These are phyloP conservation scores for Thielaviopsis punctulata DNA, from an alignment of 2,329 filamentous ascomycete genomes.

Conservation along the genomic window DNA sequence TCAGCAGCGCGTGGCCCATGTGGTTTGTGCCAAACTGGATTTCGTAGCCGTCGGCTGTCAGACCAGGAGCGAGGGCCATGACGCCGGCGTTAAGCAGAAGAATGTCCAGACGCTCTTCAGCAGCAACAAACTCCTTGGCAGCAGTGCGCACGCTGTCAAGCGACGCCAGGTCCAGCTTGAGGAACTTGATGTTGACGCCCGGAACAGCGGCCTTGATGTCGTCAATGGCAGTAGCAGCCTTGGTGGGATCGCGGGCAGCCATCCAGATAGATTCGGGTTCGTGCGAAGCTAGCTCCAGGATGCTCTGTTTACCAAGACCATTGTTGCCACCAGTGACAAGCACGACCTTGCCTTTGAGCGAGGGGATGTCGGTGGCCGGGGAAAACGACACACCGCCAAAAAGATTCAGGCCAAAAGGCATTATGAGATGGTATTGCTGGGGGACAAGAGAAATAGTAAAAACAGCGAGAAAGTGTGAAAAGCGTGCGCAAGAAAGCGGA, in stretches of 20 bases:
- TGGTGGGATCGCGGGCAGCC: slow-evolving; percentile 26
- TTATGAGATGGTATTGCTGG: slow-evolving; percentile 5
- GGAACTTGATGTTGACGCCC: slow-evolving; percentile 16
- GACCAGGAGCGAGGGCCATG: slow-evolving; percentile 20
- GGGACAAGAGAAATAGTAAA: slow-evolving; percentile 7
- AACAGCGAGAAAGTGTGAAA: not conserved
- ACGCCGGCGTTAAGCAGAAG: slow-evolving; percentile 30
- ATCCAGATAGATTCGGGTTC: slow-evolving; percentile 27
- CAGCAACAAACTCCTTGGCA: slow-evolving; percentile 19
- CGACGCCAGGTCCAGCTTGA: slow-evolving; percentile 22
- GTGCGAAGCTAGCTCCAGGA: slow-evolving; percentile 22
- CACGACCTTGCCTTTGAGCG: slow-evolving; percentile 29
- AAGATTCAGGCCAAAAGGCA: slow-evolving; percentile 11
- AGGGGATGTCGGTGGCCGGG: slow-evolving; percentile 26
- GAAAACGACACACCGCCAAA: slow-evolving; percentile 14
- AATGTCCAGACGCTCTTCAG: slow-evolving; percentile 19
- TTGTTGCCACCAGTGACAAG: slow-evolving; percentile 28
- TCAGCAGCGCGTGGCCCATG: slow-evolving; percentile 29
- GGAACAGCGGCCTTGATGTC: slow-evolving; percentile 9
- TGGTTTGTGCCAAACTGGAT: slow-evolving; percentile 29
- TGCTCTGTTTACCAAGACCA: slow-evolving; percentile 23
- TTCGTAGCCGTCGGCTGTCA: slow-evolving; percentile 25
- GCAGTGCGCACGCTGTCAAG: slow-evolving; percentile 22
- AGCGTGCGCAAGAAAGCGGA: not conserved
- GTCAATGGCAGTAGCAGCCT: slow-evolving; percentile 17